Evolutionary conservation across 352 stramenopile species (phyloP).

Genomic region (Phytophthora pinifolia): DNA sequence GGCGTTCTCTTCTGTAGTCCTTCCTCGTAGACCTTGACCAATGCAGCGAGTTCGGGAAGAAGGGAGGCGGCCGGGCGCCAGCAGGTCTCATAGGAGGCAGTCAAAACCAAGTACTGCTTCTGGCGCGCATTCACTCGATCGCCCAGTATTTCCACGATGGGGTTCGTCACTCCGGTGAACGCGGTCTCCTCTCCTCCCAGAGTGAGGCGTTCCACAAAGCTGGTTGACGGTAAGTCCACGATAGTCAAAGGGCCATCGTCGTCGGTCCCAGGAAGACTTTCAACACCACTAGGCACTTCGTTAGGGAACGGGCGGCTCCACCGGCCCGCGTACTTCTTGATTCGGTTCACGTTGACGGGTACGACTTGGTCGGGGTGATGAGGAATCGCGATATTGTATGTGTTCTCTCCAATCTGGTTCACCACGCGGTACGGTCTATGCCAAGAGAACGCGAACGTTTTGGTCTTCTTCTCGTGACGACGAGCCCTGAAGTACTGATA

Average conservation of each 20-base stretch:
- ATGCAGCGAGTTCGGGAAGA: background rate
- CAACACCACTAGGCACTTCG: background rate
- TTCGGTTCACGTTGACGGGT: constrained; percentile 4
- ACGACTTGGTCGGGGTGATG: background rate
- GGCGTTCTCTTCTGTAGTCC: background rate
- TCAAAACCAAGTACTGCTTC: constrained; percentile 4
- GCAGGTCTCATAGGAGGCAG: background rate
- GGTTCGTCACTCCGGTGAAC: background rate
- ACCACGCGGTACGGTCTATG: background rate
- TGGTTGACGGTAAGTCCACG: background rate
- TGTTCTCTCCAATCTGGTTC: background rate
- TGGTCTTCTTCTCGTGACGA: background rate
- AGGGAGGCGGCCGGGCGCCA: background rate
- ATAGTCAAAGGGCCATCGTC: background rate
- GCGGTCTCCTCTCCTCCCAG: constrained; percentile 6
- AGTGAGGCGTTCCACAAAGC: constrained; percentile 7
- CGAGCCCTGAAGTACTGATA: constrained; percentile 1
- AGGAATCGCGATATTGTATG: background rate
- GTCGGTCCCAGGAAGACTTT: background rate
- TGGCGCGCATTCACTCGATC: background rate
- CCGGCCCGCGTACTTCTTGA: background rate
- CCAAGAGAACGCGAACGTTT: constrained; percentile 6
- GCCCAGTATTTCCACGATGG: constrained; percentile 2
- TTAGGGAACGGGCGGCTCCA: constrained; percentile 1
- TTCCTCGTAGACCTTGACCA: constrained; percentile 1